These are phyloP conservation scores for Ceratocystis huliohia DNA, from an alignment of 2,329 filamentous ascomycete species.

Conservation along the genomic window DNA sequence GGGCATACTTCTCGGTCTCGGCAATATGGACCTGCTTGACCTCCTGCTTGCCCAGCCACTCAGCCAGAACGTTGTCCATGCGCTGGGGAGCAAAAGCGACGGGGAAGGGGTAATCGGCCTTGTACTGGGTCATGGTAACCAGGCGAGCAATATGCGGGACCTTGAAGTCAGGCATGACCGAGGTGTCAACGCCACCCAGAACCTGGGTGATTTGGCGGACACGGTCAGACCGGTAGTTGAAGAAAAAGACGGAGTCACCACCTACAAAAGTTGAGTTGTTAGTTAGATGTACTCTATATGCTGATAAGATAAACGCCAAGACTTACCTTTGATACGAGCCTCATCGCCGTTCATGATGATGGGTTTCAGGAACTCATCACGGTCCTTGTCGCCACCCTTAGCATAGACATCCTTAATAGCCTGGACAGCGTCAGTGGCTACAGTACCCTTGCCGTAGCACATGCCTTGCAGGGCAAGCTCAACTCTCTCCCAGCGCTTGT, in stretches of 20 bases:
- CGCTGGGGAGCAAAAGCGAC: constrained; percentile 86
- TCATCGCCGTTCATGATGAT: constrained; percentile 88
- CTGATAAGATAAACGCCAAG: background rate
- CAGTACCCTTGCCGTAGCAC: constrained; percentile 74
- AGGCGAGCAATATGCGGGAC: constrained; percentile 78
- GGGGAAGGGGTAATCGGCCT: constrained; percentile 82
- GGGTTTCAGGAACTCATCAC: constrained; percentile 94
- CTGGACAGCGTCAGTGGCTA: constrained; percentile 69
- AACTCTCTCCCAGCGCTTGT: constrained; percentile 96
- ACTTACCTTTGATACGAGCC: constrained; percentile 65
- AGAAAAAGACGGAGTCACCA: constrained; percentile 93
- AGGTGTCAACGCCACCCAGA: constrained; percentile 82
- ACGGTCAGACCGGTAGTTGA: constrained; percentile 99
- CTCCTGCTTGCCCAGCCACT: constrained; percentile 83
- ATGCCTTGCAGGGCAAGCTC: constrained; percentile 83
- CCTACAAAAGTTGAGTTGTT: constrained; percentile 38
- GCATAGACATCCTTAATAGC: constrained; percentile 81
- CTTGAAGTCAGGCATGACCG: constrained; percentile 76
- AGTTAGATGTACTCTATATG: constrained; percentile 5
- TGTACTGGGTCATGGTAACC: constrained; percentile 98
- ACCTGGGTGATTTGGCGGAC: constrained; percentile 93
- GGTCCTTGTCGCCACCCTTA: constrained; percentile 55
- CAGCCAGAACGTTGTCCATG: constrained; percentile 97
- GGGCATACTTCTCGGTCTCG: constrained; percentile 98
- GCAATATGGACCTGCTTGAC: constrained; percentile 92